Evolutionary conservation across 306 rosid genomes (phyloP), one percentile per base, ranked within the genome.

Genomic region (Pueraria montana): DNA sequence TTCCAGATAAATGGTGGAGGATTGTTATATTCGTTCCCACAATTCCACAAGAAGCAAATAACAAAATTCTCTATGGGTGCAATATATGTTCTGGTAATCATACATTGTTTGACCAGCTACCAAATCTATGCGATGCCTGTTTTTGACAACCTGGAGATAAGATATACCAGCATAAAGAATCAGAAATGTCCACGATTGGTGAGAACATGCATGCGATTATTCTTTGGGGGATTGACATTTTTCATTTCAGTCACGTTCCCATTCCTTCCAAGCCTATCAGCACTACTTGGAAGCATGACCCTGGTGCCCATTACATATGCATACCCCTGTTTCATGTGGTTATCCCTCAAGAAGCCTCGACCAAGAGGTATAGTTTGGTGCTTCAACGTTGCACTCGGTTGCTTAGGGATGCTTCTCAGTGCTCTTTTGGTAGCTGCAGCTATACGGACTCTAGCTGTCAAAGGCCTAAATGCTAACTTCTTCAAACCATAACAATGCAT

Each of bases 251-350:
- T 94, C n/a, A 58, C 91, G 3, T 80, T 94, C 14, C 97, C 98
- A 0, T 94, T 94, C 86, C 63, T 94, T 23, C 92, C 90, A 18
- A 74, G 79, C 42, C 86, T 92, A 1, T 77, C 86, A 3, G 80
- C 87, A 3, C 73, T 94, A 9, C 38, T 89, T 1, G 95, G 95
- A 71, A 91, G 91, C 2, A 53, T 94, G 6, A 86, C 91, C 0
- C 34, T 82, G 2, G 77, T 94, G 64, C 98, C 97, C 1, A 1
- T 94, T 52, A 82, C 97, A 0, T 88, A 87, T 59, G 90, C 88
- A 7, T 94, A 94, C 81, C 98, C 98, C 0, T 92, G 98, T 76
- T 89, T 90, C 87, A 94, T 94, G 94, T 94, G 94, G 91, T n/a
- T 87, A 11, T 72, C 91, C 1, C 78, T 94, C 23, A 90, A 88